Evolutionary conservation across 768 basidiomycete genomes (phyloP).

Genomic region (Daedaleopsis sinensis): DNA sequence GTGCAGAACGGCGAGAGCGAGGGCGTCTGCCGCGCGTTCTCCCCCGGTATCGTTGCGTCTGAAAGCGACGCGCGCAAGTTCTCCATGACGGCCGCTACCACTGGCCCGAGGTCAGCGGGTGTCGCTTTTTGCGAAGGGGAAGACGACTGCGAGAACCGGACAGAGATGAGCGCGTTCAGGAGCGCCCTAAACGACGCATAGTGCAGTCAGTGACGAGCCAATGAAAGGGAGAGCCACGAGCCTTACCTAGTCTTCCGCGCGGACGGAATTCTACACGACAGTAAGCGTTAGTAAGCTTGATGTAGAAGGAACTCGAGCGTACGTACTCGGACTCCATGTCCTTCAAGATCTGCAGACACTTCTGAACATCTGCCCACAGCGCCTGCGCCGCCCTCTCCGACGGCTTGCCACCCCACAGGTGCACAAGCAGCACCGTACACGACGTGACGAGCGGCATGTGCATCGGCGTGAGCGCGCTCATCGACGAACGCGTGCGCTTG

Average conservation of each 20-base stretch:
- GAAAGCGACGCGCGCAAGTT: neutral
- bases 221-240: neutral
- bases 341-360: constrained; percentile 36
- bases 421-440: constrained; percentile 49
- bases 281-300: neutral
- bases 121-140: neutral
- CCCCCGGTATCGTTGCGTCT: neutral
- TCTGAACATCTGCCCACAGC: constrained; percentile 44
- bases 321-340: constrained; percentile 14
- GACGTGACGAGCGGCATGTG: constrained; percentile 41
- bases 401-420: constrained; percentile 47
- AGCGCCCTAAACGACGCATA: neutral
- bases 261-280: neutral
- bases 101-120: neutral
- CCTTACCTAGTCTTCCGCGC: neutral
- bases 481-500: constrained; percentile 5
- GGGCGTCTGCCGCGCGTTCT: no score
- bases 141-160: neutral
- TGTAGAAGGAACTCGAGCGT: neutral
- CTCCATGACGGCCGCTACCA: neutral
- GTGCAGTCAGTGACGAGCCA: neutral
- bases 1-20: no score
- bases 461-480: neutral
- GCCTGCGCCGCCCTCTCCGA: constrained; percentile 35
- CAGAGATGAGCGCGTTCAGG: neutral